phyloP scores from a whole-genome alignment of 768 basidiomycete genomes.

The Suillus weaverae region DNA sequence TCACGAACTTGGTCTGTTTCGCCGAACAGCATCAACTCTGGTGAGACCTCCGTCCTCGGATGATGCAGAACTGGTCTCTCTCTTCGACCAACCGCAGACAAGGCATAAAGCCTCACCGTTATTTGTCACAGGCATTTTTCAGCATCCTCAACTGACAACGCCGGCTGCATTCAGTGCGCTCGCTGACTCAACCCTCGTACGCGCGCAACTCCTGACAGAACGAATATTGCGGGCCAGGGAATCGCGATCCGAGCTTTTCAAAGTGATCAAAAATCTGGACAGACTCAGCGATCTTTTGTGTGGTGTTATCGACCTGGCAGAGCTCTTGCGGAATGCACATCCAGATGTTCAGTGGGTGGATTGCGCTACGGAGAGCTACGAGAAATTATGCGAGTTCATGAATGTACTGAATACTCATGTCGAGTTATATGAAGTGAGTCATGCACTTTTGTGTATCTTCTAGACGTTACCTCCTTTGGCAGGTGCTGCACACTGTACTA shows the following conservation, averaged over 20 bases:
- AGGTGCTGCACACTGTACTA: constrained; percentile 74
- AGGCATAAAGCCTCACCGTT: constrained; percentile 40
- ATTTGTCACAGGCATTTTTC: constrained; percentile 79
- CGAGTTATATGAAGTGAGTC: constrained; percentile 82
- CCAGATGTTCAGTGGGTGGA: constrained; percentile 83
- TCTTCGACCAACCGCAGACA: constrained; percentile 68
- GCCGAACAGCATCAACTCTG: constrained; percentile 40
- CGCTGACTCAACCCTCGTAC: constrained; percentile 75
- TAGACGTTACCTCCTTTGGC: background rate
- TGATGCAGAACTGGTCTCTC: constrained; percentile 62
- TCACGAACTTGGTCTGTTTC: constrained; percentile 20
- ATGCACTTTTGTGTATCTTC: background rate
- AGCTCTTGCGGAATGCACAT: constrained; percentile 91
- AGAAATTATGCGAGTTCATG: constrained; percentile 94
- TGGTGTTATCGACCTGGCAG: constrained; percentile 94
- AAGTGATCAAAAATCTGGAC: constrained; percentile 95
- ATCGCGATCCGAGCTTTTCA: constrained; percentile 70
- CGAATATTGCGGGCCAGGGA: constrained; percentile 76
- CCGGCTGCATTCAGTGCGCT: constrained; percentile 71
- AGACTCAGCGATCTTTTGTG: constrained; percentile 95
- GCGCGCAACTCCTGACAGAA: constrained; percentile 80
- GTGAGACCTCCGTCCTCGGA: constrained; percentile 58
- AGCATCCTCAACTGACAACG: constrained; percentile 67
- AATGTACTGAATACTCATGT: constrained; percentile 94
- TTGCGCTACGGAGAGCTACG: constrained; percentile 85